phyloP scores from a whole-genome alignment of 352 stramenopile genomes.

The Pythium angustatum region DNA sequence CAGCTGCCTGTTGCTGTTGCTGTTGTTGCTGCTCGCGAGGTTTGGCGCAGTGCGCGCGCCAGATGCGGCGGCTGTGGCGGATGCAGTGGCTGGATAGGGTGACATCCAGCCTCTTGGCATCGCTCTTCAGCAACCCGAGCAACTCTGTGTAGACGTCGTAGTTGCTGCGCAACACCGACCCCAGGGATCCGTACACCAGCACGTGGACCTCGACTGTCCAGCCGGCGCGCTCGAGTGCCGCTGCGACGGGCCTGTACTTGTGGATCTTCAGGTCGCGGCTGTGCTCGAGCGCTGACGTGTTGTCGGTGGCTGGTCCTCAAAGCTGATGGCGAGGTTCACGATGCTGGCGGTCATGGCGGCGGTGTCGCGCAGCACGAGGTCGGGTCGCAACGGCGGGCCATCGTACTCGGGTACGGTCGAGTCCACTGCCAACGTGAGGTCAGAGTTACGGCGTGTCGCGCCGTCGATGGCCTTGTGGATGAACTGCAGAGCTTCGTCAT shows the following conservation, averaged over 20 bases:
- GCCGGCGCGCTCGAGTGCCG: slow-evolving; percentile 6
- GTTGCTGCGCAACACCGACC: slow-evolving; percentile 2
- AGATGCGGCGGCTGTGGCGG: slow-evolving; percentile 9
- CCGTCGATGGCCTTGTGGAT: neutral
- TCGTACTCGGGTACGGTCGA: neutral
- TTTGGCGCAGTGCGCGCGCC: slow-evolving; percentile 4
- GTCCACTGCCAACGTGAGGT: neutral
- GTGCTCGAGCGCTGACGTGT: slow-evolving; percentile 7
- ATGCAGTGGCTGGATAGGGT: neutral
- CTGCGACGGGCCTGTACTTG: slow-evolving; percentile 11
- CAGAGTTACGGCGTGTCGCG: neutral
- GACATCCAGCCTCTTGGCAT: neutral
- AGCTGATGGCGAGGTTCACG: no score
- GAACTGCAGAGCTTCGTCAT: neutral
- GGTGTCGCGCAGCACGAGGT: no score
- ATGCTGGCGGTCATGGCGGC: no score
- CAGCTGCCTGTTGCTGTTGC: no score
- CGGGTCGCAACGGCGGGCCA: no score
- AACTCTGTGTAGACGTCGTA: slow-evolving; percentile 9
- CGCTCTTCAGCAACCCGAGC: slow-evolving; percentile 5
- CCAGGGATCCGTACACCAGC: slow-evolving; percentile 14
- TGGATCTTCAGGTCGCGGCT: slow-evolving; percentile 4
- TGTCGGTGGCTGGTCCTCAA: no score
- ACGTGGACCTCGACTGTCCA: slow-evolving; percentile 2
- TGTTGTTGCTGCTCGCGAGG: no score